Base-by-base conservation (phyloP, 768 basidiomycete species). In the Cystoderma amianthinum region DNA sequence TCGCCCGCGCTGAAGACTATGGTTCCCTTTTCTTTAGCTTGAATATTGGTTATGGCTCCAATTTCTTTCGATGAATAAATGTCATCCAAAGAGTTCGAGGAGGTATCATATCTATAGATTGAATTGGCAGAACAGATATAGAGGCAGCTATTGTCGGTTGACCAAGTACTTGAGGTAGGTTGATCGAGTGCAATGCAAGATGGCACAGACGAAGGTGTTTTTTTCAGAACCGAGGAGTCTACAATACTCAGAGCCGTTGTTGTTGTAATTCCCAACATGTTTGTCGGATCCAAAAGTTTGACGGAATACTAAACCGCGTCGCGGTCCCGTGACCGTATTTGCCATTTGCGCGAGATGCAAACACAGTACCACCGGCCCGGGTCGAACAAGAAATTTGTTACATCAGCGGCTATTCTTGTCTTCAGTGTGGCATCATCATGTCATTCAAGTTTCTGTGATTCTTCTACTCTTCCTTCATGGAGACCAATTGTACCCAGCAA, bases 191-290 rank as follows among this genome's bases (percentile, higher is more conserved):
- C 45, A 22, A 67, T 46, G 32, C 67, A 69, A 15, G 71, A 55
- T 2, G 71, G 58, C 18, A 73, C 55, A 0, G 65, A 63, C 0
- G 63, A 56, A 1, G 72, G 64, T 1, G 64, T 49, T 22, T 62
- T 64, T 55, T 73, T 80, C 43, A 85, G 62, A 20, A 56, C 51
- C 2, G 61, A 39, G 1, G 72, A 59, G 33, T 82, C 75, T 21
- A 71, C 49, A 40, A 82, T 49, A 41, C 63, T 62, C 38, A 78
- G 67, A n/a, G 69, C 62, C 22, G 63, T 62, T 11, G 67, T 63
- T 21, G 77, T 75, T 30, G 68, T 60, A 30, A 78, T 54, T 38
- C 77, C 76, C 37, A 85, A 67, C 80, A 82, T 83, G 13, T 37
- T 19, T 32, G 11, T 7, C 11, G 37, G 13, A 11, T 10, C 11